A percentile compares a stretch with the other conserved stretches of the same genome.
phyloP scores from a whole-genome alignment of 768 basidiomycete genomes.

The Lactarius deliciosus region DNA sequence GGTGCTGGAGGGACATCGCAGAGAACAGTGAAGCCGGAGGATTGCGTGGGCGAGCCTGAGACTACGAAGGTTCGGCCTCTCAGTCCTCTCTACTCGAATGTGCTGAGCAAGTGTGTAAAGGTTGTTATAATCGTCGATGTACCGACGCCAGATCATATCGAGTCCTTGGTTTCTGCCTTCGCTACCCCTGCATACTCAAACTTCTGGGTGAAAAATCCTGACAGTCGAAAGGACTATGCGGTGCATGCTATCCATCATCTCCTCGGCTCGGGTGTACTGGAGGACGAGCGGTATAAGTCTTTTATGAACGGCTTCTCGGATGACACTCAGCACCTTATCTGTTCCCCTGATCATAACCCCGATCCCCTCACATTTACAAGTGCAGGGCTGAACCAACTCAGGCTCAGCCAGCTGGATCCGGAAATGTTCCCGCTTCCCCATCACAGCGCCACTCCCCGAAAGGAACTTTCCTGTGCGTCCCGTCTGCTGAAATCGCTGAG shows the following conservation, averaged over 20 bases:
- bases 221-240: slow-evolving; percentile 43
- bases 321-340: slow-evolving; percentile 70
- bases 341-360: slow-evolving; percentile 58
- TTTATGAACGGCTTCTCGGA: slow-evolving; percentile 72
- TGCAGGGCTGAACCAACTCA: slow-evolving; percentile 67
- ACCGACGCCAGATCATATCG: slow-evolving; percentile 58
- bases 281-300: slow-evolving; percentile 62
- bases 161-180: slow-evolving; percentile 50
- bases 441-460: slow-evolving; percentile 45
- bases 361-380: slow-evolving; percentile 76
- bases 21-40: slow-evolving; percentile 57
- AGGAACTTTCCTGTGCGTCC: slow-evolving; percentile 38
- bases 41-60: slow-evolving; percentile 56
- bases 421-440: slow-evolving; percentile 71
- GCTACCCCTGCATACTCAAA: slow-evolving; percentile 46
- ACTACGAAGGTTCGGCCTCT: slow-evolving; percentile 44
- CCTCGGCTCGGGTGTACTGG: slow-evolving; percentile 66
- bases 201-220: slow-evolving; percentile 46
- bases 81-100: background rate
- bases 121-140: slow-evolving; percentile 70
- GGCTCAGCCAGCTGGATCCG: slow-evolving; percentile 68
- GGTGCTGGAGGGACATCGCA: slow-evolving; percentile 43
- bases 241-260: slow-evolving; percentile 67
- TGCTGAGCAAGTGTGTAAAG: slow-evolving; percentile 37
- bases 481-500: background rate